A percentile compares a stretch with the other conserved stretches of the same genome.
Conservation (phyloP, 176 grass and related monocot genomes). For the Cenchrus purpureus region DNA sequence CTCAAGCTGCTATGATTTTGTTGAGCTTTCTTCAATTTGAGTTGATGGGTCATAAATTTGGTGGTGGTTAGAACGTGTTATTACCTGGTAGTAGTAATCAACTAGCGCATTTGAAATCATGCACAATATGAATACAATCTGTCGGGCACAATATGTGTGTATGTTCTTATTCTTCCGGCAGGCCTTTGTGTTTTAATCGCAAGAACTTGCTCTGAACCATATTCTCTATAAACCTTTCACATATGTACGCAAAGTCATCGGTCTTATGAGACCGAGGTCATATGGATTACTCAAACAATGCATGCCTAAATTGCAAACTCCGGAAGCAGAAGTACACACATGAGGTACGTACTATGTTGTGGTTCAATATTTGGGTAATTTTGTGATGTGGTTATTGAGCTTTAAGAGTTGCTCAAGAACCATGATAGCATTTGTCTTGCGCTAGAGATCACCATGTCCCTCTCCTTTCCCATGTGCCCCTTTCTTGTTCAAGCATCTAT, state of each 20-base stretch:
- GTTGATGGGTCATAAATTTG: too few species aligned
- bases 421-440: background rate
- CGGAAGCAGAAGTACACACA: background rate
- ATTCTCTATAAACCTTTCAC: background rate
- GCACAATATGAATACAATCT: background rate
- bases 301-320: background rate
- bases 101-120: too few species aligned
- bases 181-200: conserved; percentile 1
- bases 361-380: too few species aligned
- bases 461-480: background rate
- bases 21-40: too few species aligned
- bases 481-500: background rate
- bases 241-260: conserved; percentile 20
- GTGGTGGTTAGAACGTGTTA: too few species aligned
- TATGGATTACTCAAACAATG: background rate
- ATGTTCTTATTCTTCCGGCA: conserved; percentile 20
- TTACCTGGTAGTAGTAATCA: too few species aligned
- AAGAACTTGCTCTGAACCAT: background rate
- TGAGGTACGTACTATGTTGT: background rate
- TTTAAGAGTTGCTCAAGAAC: background rate
- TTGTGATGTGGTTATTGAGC: background rate
- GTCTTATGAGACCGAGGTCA: background rate
- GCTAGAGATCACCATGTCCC: background rate
- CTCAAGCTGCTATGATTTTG: too few species aligned
- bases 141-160: background rate